phyloP scores from a whole-genome alignment of 148 eudicot species.

The Rhododendron simsii region DNA sequence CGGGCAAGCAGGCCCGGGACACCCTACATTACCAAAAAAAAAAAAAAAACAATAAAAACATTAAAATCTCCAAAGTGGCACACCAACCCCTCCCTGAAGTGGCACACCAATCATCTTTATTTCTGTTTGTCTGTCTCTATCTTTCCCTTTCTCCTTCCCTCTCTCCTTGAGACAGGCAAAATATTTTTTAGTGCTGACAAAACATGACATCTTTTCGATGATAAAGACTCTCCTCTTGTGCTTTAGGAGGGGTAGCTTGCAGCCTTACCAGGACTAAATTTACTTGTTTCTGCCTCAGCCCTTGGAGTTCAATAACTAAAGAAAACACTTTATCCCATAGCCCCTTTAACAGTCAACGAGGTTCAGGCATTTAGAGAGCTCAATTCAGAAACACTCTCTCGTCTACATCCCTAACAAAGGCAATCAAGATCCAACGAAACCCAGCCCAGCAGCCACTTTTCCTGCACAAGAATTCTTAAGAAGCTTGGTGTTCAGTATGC shows the following conservation, averaged over 20 bases:
- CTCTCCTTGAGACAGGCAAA: not conserved
- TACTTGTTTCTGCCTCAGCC: not conserved
- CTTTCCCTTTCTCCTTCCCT: not conserved
- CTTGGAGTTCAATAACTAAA: not conserved
- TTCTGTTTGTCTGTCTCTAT: not conserved
- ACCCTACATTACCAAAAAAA: not conserved
- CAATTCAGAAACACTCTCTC: not conserved
- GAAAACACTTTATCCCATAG: not conserved
- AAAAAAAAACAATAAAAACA: not conserved
- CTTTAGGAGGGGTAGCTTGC: not conserved
- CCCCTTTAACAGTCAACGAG: not conserved
- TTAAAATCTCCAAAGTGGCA: not conserved
- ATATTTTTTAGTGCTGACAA: not conserved
- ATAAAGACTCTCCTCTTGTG: not conserved
- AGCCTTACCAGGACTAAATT: not conserved
- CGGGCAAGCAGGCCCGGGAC: too few relatives aligned
- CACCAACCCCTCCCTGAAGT: not conserved
- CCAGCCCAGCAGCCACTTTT: not conserved
- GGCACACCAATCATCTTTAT: not conserved
- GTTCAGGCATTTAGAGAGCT: not conserved
- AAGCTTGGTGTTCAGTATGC: not conserved
- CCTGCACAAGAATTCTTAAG: not conserved
- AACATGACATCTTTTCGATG: not conserved
- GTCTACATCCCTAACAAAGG: not conserved
- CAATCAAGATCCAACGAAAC: not conserved